Conservation (phyloP, 2,329 filamentous ascomycete genomes). For the Ophiocordyceps polyrhachis-furcata region DNA sequence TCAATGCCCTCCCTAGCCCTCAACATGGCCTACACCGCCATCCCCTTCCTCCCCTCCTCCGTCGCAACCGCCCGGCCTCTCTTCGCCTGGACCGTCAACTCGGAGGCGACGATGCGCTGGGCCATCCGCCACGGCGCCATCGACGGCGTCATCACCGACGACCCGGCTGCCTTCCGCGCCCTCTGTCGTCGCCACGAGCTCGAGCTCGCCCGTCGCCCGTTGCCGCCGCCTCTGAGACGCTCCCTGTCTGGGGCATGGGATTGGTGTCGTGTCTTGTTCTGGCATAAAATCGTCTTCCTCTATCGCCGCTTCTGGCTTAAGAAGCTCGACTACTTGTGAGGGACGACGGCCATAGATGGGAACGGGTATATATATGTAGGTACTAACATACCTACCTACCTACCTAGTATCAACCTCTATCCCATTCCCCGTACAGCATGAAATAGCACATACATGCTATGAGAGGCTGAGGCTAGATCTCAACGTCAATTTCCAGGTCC, state of each 20-base stretch:
- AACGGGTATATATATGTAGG: too few species aligned
- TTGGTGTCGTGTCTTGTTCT: conserved; percentile 6
- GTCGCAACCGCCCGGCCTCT: conserved; percentile 29
- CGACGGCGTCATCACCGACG: conserved; percentile 75
- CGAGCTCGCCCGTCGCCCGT: conserved; percentile 10
- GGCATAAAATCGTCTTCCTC: conserved; percentile 8
- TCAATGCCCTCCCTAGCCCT: conserved; percentile 52
- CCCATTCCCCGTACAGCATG: too few species aligned
- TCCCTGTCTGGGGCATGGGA: conserved; percentile 2
- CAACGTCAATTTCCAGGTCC: conserved; percentile 83
- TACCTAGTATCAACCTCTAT: too few species aligned
- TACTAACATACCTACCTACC: too few species aligned
- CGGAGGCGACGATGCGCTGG: conserved; percentile 65
- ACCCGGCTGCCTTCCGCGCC: conserved; percentile 49
- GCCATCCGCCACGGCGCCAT: conserved; percentile 36
- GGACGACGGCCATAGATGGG: too few species aligned
- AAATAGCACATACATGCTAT: too few species aligned
- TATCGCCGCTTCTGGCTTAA: conserved; percentile 8
- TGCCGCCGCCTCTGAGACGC: too few species aligned
- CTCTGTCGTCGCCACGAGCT: conserved; percentile 28
- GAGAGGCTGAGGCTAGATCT: conserved; percentile 35
- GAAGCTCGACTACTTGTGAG: conserved; percentile 10
- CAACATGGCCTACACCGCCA: conserved; percentile 52
- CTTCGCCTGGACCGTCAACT: conserved; percentile 78
- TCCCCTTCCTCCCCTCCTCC: conserved; percentile 18